Evolutionary conservation across 2,329 filamentous ascomycete genomes (phyloP), one percentile per base, ranked within the genome.

Genomic region (Colletotrichum camelliae): DNA sequence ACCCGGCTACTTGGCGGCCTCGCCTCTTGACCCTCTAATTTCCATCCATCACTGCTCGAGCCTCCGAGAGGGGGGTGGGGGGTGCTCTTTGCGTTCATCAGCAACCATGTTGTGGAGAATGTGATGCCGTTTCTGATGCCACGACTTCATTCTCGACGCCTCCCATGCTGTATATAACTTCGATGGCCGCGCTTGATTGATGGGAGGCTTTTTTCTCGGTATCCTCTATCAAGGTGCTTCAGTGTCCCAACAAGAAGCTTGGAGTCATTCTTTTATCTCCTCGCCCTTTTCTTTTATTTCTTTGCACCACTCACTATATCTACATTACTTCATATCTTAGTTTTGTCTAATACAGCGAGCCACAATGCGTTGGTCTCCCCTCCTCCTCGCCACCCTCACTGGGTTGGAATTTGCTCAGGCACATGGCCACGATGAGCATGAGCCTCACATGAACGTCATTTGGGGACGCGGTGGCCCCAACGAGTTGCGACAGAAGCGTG

Each of bases 401-500:
- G 79, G 80, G 70, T 55, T 81, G 67, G 80, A 77, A 15, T 70
- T 76, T 12, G 81, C 78, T 48, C 82, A 83, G 57, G 79, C 78
- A 61, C 76, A 78, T 43, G 77, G 78, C 67, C 77, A 83, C 52
- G 78, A 78, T 58, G 70, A 76, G 55, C 77, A 78, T 58, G 70
- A 76, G 55, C 77, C 79, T 57, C 78, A 62, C 16, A 66, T 72
- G 24, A 75, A 77, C 24, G 24, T 77, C n/a, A 52, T 77, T 2
- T n/a, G 61, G 31, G 64, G 64, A 10, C 74, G 74, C 31, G 57
- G 29, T 31, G 13, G 70, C 8, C 57, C 58, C 33, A 37, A 16
- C 2, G 70, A 73, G 29, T 60, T 76, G 58, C 57, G 74, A 9
- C 61, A 65, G 65, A 73, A 61, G 48, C 70, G 74, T 6, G 43